Percentiles rank a stretch among this genome's conserved stretches.
These are phyloP conservation scores for Pelargonium nanum DNA, from an alignment of 345 rosid genomes.

Conservation along the genomic window DNA sequence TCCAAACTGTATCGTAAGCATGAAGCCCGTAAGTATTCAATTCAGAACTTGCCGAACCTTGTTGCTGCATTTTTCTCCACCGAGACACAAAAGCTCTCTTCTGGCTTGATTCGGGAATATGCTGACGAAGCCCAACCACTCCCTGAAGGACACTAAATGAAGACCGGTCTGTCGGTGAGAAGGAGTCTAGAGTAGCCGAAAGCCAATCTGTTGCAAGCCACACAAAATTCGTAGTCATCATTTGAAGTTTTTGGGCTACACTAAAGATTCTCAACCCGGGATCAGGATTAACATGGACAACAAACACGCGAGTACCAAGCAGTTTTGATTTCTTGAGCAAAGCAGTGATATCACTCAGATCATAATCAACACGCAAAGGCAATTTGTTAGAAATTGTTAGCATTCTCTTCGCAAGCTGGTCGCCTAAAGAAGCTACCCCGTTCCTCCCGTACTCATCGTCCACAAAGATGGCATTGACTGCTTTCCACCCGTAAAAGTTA, in stretches of 20 bases:
- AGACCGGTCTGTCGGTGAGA: conserved; percentile 20
- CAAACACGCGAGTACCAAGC: conserved; percentile 59
- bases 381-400: conserved; percentile 44
- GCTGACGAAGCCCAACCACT: conserved; percentile 61
- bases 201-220: conserved; percentile 97
- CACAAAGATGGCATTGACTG: conserved; percentile 51
- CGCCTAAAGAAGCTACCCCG: conserved; percentile 47
- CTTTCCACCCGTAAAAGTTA: conserved; percentile 60
- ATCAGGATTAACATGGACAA: conserved; percentile 65
- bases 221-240: conserved; percentile 58
- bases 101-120: conserved; percentile 41
- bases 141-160: conserved; percentile 39
- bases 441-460: conserved; percentile 84
- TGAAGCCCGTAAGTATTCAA: conserved; percentile 54
- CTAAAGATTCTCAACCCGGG: conserved; percentile 49
- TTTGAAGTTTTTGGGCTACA: conserved; percentile 46
- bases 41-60: conserved; percentile 29
- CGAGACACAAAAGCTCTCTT: conserved; percentile 34
- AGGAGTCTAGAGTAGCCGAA: conserved; percentile 59
- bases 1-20: conserved; percentile 91
- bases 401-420: conserved; percentile 40
- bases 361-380: conserved; percentile 33
- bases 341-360: conserved; percentile 24
- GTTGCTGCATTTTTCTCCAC: conserved; percentile 41
- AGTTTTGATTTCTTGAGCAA: conserved; percentile 40